Base-by-base conservation (phyloP, 345 rosid species). In the Dimocarpus longan region DNA sequence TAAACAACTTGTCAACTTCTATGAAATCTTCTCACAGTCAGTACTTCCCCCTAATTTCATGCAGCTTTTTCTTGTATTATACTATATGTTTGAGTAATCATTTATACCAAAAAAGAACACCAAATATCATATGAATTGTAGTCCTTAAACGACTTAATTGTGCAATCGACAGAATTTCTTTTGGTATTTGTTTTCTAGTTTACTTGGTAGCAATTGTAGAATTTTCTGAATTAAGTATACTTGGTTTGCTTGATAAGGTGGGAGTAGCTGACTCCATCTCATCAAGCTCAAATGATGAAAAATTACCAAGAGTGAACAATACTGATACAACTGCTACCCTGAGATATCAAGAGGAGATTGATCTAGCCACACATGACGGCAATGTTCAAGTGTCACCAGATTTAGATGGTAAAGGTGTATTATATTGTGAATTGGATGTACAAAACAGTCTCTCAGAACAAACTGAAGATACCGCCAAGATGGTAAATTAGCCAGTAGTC, bases 351-450 rank as follows among this genome's bases (percentile, higher is more conserved):
- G 80, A 16, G 68, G 43, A 78, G 66, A 69, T 32, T 44, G 79
- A 40, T 71, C 62, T 15, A 85, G 78, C 77, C 80, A 71, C 62
- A 68, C 73, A 18, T 9, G 80, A 77, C 0, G 48, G 69, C 74
- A 77, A 82, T 60, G 60, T 66, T 70, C 75, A 69, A 62, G 73
- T 60, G 80, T 74, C 88, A 7, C 83, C 69, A 54, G 90, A 83
- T 76, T 59, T 82, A 26, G 76, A 79, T 19, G 80, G 80, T 9
- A 83, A 65, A 77, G 86, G 88, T 26, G 85, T 82, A 37, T 16
- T 86, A 65, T 84, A 85, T 13, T 79, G 84, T 67, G 90, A 87
- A 70, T 71, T 85, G 60, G 79, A 81, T 48, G 57, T 12, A 52
- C 82, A 84, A 15, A 85, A 84, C 67, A 81, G 87, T 8, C 82